Evolutionary conservation across 1,139 yeast genomes (phyloP), one percentile per base, ranked within the genome.

Genomic region (Geotrichum histeridarum): DNA sequence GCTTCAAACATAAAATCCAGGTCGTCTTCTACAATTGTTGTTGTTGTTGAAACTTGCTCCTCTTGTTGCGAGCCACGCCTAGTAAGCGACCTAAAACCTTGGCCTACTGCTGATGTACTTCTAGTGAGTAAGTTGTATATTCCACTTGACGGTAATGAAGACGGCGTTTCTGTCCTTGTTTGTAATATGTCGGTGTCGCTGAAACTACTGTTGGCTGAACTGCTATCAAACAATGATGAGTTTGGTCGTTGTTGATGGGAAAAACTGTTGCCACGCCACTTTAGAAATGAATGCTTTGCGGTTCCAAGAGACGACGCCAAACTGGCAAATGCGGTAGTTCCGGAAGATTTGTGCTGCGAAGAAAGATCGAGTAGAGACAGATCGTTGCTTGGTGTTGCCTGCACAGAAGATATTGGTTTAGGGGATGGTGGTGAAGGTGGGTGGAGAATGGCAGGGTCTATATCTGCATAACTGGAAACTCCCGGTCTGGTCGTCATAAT

Each of bases 1-100:
- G 64, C 60, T 8, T 61, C 59, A 17, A 46, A 50, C 41, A 45
- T 35, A 32, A 45, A 45, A 30, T 7, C 18, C 32, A 11, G 5
- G 18, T 14, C 31, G 12, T 36, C 8, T 36, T 45, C 49, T 11
- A 27, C 30, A 8, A 39, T 17, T 8, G 43, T 39, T 17, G 43
- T 17, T 12, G 44, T 8, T 17, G 11, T 15, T 12, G 43, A 17
- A 8, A 12, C 9, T 8, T 37, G 37, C 12, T 35, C 42, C 15
- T 42, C 46, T 42, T 22, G n/a, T n/a, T 42, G 46, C 33, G 33
- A 31, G n/a, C 35, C 18, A 2, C 49, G 27, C 6, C 37, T 27
- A 9, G 42, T 8, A 12, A 45, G 17, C 9, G 49, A 35, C 15
- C 36, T 45, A 15, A 45, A 11, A 14, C 49, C 41, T 36, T 45